Percentiles rank a stretch among this genome's conserved stretches.
Conservation (phyloP, 202 grass and related monocot species). For the Panicum hallii region DNA sequence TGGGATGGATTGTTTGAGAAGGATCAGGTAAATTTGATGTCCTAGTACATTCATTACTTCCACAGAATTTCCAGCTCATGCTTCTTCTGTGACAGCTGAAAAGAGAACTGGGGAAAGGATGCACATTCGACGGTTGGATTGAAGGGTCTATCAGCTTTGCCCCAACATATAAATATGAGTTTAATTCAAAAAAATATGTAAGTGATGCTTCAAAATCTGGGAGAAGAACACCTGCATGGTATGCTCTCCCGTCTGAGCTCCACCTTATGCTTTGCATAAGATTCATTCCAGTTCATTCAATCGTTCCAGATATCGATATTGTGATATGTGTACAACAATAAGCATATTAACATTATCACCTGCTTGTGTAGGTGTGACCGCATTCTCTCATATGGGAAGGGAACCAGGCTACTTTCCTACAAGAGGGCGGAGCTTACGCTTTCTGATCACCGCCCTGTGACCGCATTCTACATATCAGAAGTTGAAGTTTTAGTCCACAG, state of each 20-base stretch:
- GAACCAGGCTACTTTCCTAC: constrained; percentile 67
- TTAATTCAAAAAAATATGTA: constrained; percentile 72
- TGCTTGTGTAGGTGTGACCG: constrained; percentile 73
- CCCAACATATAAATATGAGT: constrained; percentile 88
- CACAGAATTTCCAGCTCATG: constrained; percentile 33
- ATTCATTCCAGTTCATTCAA: neutral
- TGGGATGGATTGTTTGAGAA: constrained; percentile 67
- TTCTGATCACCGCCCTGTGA: constrained; percentile 86
- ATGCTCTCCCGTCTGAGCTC: constrained; percentile 20
- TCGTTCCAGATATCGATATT: neutral
- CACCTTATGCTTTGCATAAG: constrained; percentile 6
- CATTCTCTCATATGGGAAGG: constrained; percentile 78
- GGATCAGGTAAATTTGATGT: constrained; percentile 69
- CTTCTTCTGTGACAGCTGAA: constrained; percentile 58
- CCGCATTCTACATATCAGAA: constrained; percentile 64
- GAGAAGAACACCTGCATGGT: constrained; percentile 92
- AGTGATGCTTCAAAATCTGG: constrained; percentile 65
- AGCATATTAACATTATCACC: neutral
- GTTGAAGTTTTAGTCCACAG: constrained; percentile 69
- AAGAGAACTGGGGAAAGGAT: constrained; percentile 68
- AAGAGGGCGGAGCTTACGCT: constrained; percentile 64
- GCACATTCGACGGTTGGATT: constrained; percentile 70
- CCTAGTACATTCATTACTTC: constrained; percentile 19
- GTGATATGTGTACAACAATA: neutral
- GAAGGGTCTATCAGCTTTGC: constrained; percentile 76